These are phyloP conservation scores for Mortierella sp. DNA, from an alignment of 371 early-diverging fungal genomes.

Conservation along the genomic window DNA sequence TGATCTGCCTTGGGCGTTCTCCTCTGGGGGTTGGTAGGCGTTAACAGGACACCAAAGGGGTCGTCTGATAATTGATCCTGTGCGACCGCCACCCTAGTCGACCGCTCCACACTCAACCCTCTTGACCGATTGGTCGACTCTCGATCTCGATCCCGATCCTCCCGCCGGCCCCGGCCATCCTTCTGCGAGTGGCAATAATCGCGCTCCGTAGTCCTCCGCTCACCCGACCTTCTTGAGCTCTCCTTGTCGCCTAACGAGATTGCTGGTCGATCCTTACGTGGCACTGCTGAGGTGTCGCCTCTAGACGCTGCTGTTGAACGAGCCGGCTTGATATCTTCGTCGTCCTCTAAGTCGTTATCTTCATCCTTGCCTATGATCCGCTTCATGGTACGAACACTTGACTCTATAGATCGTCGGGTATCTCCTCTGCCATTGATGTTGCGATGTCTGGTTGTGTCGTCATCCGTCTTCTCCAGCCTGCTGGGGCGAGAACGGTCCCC, in stretches of 20 bases:
- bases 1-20: not conserved
- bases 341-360: not conserved
- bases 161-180: not conserved
- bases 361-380: not conserved
- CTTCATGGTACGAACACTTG: not conserved
- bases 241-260: not conserved
- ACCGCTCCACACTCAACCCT: not conserved
- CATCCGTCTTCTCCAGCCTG: not conserved
- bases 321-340: not conserved
- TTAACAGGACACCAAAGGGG: not conserved
- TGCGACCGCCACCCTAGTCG: not conserved
- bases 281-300: not conserved
- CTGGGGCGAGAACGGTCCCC: not conserved
- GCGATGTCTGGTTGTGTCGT: not conserved
- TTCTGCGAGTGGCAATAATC: not conserved
- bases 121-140: not conserved
- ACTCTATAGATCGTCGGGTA: not conserved
- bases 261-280: not conserved
- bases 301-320: no score
- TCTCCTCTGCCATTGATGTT: not conserved
- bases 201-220: not conserved
- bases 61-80: not conserved
- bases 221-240: not conserved
- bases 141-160: not conserved
- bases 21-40: not conserved